These are phyloP conservation scores for Fomitopsis schrenkii DNA, from an alignment of 1,284 basidiomycete genomes.

Conservation along the genomic window DNA sequence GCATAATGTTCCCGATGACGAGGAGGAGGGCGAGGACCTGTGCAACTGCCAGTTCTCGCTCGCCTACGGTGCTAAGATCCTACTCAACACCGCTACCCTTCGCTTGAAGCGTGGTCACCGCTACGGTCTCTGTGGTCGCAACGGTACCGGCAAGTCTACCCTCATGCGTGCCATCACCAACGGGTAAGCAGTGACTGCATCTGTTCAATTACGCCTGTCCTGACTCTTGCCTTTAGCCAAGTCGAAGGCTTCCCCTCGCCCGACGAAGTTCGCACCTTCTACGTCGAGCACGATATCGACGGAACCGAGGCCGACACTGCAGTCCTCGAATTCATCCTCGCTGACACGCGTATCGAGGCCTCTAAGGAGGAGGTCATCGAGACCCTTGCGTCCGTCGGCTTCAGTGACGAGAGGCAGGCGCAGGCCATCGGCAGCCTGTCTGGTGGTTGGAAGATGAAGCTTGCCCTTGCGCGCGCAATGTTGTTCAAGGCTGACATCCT, in stretches of 20 bases:
- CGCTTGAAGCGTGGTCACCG: slow-evolving; percentile 98
- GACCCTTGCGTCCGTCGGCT: slow-evolving; percentile 89
- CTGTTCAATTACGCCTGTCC: slow-evolving; percentile 2
- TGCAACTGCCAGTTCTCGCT: slow-evolving; percentile 99
- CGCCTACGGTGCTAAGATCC: slow-evolving; percentile 97
- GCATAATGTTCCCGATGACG: slow-evolving; percentile 73
- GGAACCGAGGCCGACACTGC: slow-evolving; percentile 92
- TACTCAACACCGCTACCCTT: slow-evolving; percentile 93
- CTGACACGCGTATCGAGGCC: slow-evolving; percentile 83
- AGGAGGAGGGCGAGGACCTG: slow-evolving; percentile 96
- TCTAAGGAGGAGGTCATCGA: slow-evolving; percentile 68
- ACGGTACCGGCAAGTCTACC: slow-evolving; percentile 98
- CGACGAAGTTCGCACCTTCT: slow-evolving; percentile 95
- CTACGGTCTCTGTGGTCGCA: slow-evolving; percentile 97
- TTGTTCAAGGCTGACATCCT: slow-evolving; percentile 99
- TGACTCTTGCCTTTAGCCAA: slow-evolving; percentile 46
- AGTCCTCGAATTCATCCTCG: slow-evolving; percentile 84
- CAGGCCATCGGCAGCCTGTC: slow-evolving; percentile 89
- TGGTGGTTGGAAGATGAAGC: slow-evolving; percentile 99
- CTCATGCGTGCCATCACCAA: slow-evolving; percentile 97
- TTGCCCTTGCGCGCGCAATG: slow-evolving; percentile 97
- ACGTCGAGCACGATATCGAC: slow-evolving; percentile 98
- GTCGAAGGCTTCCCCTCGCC: slow-evolving; percentile 98
- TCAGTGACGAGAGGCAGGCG: slow-evolving; percentile 83
- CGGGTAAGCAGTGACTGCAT: slow-evolving; percentile 32